Base-by-base conservation (phyloP, 73 alveolate genomes). In the Diophrys sp. region DNA sequence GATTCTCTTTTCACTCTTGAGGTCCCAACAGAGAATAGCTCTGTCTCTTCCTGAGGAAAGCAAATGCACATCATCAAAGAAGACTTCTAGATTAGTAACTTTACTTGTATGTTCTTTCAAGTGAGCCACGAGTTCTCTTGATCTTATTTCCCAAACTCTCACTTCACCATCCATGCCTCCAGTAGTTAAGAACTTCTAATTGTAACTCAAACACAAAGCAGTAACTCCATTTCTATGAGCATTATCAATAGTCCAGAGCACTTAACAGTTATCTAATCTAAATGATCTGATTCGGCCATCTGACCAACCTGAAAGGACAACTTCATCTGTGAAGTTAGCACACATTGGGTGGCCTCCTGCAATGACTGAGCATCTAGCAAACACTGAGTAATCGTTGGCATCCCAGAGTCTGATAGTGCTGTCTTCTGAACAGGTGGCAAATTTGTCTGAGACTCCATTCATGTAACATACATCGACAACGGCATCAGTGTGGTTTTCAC, bases 101-200 rank as follows among this genome's bases (percentile, higher is more conserved):
- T 85, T 94, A 53, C 89, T 85, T 31, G 98, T 90, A 74, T 95
- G 99, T 67, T 94, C 99, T 75, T 95, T 94, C 31, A 95, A 73
- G 81, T 95, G 98, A 28, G 97, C 83, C 18, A 94, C 95, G 93
- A 95, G 91, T 76, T 95, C 99, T 77, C 97, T 85, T 28, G 98
- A 83, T 74, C 97, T 78, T 66, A 95, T 93, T 89, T 95, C 98
- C 98, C 98, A 95, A 33, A 95, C 92, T 80, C 99, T 77, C 26
- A 92, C 94, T 89, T 94, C 98, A 14, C 99, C 99, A 30, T 92
- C 98, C 18, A 78, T 74, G 1, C 99, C 99, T 23, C 98, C 98
- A 56, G 96, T 89, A 68, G 93, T 79, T 30, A 95, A 75, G 86
- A 95, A 94, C 77, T 94, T 89, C 71, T 80, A 75, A 73, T 94